Evolutionary conservation across 805 yeast species (phyloP), one percentile per base, ranked within the genome.

Genomic region (Lipomyces orientalis): DNA sequence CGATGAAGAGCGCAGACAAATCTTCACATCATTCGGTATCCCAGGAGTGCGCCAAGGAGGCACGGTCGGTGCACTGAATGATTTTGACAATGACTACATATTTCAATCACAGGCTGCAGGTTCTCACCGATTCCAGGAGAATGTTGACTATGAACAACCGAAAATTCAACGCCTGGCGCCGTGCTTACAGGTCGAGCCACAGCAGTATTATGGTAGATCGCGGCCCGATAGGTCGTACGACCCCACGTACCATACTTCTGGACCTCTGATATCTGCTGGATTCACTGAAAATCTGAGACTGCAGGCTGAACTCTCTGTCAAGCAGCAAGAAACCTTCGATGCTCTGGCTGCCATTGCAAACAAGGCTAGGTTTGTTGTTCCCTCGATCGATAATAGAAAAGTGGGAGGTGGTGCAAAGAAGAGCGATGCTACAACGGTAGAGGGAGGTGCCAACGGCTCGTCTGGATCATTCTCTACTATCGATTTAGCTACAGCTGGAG

Each of bases 1-100:
- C 31, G 55, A 52, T 16, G 55, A 52, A 25, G 55, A 52, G 55
- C 55, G 55, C 14, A 25, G 55, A 25, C 55, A 52, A 31, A 12
- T 52, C 7, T 52, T 52, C 34, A 31, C 34, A 12, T 25, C 55
- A 1, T 52, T 25, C 22, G 16, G 7, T 16, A 16, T 22, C 29
- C 19, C 34, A 31, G 22, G 55, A 16, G 25, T 25, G 55, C 31
- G 55, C 4, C 55, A 7, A 25, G 55, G 55, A 25, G 55, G 55
- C 10, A 52, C 22, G 33, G 55, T 25, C 16, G 12, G 34, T 25
- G 31, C 16, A 14, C 22, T 52, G n/a, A 25, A 52, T 31, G 55
- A 8, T 52, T 25, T 25, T 52, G 34, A 25, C 6, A 31, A 14
- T 16, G 34, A 25, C 55, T 10, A 12, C 34, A 31, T 25, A 16